phyloP scores from a whole-genome alignment of 2,329 filamentous ascomycete genomes.

The Calonectria pteridis region DNA sequence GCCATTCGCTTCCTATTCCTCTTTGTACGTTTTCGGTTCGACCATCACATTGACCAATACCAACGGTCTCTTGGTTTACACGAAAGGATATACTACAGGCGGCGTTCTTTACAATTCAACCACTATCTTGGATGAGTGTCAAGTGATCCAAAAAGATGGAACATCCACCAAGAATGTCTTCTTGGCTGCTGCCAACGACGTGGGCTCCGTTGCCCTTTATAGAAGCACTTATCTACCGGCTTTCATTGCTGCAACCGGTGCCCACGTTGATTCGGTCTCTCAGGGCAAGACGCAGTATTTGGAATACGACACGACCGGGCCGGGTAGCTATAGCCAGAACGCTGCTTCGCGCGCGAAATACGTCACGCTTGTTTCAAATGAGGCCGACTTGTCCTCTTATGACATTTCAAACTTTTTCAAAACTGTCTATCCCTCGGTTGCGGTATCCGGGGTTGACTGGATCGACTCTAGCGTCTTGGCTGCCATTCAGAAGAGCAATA shows the following conservation, averaged over 20 bases:
- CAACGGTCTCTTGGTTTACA: conserved; percentile 51
- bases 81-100: conserved; percentile 48
- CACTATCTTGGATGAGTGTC: conserved; percentile 55
- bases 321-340: conserved; percentile 55
- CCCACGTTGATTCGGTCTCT: conserved; percentile 47
- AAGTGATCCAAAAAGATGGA: conserved; percentile 47
- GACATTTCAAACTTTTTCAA: conserved; percentile 36
- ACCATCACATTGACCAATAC: conserved; percentile 54
- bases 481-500: conserved; percentile 36
- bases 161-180: conserved; percentile 54
- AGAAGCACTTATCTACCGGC: conserved; percentile 53
- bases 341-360: conserved; percentile 46
- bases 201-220: conserved; percentile 55
- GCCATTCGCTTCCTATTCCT: conserved; percentile 54
- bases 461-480: conserved; percentile 35
- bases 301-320: conserved; percentile 56
- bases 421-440: conserved; percentile 21
- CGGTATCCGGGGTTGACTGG: conserved; percentile 33
- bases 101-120: conserved; percentile 53
- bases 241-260: conserved; percentile 53
- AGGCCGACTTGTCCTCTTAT: conserved; percentile 46
- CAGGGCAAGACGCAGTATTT: conserved; percentile 52
- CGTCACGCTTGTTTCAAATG: conserved; percentile 48
- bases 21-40: conserved; percentile 57
- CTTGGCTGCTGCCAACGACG: conserved; percentile 56